Base-by-base conservation (phyloP, 352 stramenopile species). In the Pythium periplocum region DNA sequence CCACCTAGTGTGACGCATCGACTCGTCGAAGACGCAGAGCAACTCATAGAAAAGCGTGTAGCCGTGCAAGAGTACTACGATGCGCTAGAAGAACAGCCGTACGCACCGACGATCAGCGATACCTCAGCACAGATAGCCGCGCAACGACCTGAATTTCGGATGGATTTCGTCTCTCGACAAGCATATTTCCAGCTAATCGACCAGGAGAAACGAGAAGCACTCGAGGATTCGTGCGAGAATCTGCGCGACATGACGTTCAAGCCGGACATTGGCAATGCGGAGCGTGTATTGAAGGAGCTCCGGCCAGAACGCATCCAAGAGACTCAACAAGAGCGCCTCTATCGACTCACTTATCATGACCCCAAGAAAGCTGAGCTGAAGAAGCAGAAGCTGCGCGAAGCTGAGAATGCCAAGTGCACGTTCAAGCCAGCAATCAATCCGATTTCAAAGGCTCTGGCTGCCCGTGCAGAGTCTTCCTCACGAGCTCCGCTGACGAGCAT, bases 351-450 rank as follows among this genome's bases (percentile, higher is more conserved):
- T 4, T 92, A 92, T 45, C 70, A 83, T 30, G 77, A 89, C 32
- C 78, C 76, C 5, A 70, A 71, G 45, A 61, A 80, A 9, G 63
- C 59, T 12, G 78, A 89, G 54, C 38, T 85, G 6, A 79, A 81
- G 40, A 87, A 85, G 30, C 74, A 87, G 36, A 68, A 60, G 9
- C 26, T 87, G 12, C 68, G 79, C 0, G 75, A 89, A 33, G 57
- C 87, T 35, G 55, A 78, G 7, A 73, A 81, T 45, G 46, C 61
- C 17, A 66, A 93, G 53, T 91, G 69, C 36, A 69, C 73, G 1
- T 92, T 91, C 66, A 87, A 91, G 30, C 83, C 86, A 1, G 55
- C 75, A 48, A 90, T 94, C 41, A 95, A 94, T 57, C 63, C 70
- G 0, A 61, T 95, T 1, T 93, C 82, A 0, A 78, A 82, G 43